phyloP scores from a whole-genome alignment of 257 asterid species.

The Nicotiana noctiflora region DNA sequence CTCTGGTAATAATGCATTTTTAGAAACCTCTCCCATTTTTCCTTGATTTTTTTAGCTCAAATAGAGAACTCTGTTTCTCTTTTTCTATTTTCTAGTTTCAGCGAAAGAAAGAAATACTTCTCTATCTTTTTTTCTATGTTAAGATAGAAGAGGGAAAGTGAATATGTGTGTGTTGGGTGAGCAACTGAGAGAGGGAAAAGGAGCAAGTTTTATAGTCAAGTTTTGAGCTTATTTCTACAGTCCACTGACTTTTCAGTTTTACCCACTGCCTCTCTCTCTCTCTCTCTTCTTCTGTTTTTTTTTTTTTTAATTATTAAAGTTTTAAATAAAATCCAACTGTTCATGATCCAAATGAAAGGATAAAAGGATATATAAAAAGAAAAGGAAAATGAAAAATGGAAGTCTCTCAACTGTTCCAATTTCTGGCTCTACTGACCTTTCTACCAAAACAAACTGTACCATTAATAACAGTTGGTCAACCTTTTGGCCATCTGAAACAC shows the following conservation, averaged over 20 bases:
- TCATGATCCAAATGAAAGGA: not conserved
- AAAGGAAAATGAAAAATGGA: not conserved
- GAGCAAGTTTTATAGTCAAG: not conserved
- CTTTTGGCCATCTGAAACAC: slow-evolving; percentile 8
- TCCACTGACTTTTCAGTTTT: slow-evolving; percentile 10
- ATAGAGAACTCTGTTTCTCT: too few species aligned
- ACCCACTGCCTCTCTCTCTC: not conserved
- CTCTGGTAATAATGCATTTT: too few species aligned
- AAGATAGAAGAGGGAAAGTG: not conserved
- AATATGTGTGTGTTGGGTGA: slow-evolving; percentile 23
- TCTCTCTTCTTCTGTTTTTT: not conserved
- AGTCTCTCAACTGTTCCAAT: not conserved
- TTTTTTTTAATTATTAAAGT: not conserved
- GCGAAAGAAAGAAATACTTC: not conserved
- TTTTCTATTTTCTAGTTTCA: not conserved
- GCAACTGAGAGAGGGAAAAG: slow-evolving; percentile 8
- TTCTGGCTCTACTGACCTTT: not conserved
- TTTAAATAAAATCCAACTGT: not conserved
- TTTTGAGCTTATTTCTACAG: slow-evolving; percentile 4
- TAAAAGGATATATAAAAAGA: too few species aligned
- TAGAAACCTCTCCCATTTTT: too few species aligned
- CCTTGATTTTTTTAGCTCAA: too few species aligned
- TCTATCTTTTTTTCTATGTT: not conserved
- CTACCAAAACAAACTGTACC: slow-evolving; percentile 7
- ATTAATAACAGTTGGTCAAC: not conserved